Evolutionary conservation across 768 basidiomycete genomes (phyloP), one percentile per base, ranked within the genome.

Genomic region (Coprinellus micaceus): DNA sequence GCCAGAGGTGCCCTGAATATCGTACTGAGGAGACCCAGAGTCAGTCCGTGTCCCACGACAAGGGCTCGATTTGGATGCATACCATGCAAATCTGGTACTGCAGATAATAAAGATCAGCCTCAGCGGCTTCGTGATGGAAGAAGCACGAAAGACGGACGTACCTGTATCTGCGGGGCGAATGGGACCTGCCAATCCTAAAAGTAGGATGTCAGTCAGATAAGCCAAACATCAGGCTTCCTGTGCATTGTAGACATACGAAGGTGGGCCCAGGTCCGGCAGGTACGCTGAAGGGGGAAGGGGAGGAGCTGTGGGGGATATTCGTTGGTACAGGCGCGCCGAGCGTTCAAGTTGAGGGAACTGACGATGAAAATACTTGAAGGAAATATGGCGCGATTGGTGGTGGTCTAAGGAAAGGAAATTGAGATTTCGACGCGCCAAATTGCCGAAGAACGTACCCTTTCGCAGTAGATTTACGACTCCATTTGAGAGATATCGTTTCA

Each of bases 61-160:
- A 37, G 21, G 15, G 28, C 41, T 26, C 36, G 36, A 17, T 29
- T 11, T 6, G 3, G 13, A 45, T 33, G 33, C 65, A 33, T 53
- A 82, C 81, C 81, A 83, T 82, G 72, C 82, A 83, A 58, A 82
- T 79, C 64, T 83, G 80, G 65, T 81, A 83, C 73, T 76, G 65
- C 10, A n/a, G n/a, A n/a, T n/a, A n/a, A 51, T n/a, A 41, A 15
- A 54, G 15, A 21, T 60, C 13, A 37, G 21, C n/a, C n/a, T n/a
- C 40, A 41, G 10, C 10, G 36, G 9, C 36, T 37, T 3, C 17
- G 25, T 47, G 9, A 33, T 53, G 25, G 13, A 29, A 37, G 24
- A 28, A 17, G 40, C 21, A 30, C 39, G 37, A 41, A 19, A 30
- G 41, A 21, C 7, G 11, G 9, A 43, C 10, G 36, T 47, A 72